Evolutionary conservation across 345 rosid species (phyloP).

Genomic region (Hibiscus mutabilis): DNA sequence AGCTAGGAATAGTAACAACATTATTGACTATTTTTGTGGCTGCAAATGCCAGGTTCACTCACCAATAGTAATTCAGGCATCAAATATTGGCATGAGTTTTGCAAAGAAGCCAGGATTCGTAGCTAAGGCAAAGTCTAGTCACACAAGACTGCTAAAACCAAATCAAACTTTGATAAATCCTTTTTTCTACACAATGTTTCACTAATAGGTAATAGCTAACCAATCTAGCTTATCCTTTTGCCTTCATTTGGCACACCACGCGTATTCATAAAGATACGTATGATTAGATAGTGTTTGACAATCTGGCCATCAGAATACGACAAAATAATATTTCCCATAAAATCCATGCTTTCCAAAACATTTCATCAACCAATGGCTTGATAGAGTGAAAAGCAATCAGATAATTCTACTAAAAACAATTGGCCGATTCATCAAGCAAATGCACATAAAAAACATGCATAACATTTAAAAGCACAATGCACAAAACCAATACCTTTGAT

Average conservation of each 20-base stretch:
- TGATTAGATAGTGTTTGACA: neutral
- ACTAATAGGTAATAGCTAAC: neutral
- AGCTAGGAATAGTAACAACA: neutral
- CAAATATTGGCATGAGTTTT: neutral
- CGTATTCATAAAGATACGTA: neutral
- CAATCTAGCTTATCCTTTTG: neutral
- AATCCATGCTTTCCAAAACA: neutral
- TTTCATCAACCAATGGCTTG: neutral
- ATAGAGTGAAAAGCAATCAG: neutral
- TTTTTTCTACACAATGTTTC: neutral
- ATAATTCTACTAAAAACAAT: neutral
- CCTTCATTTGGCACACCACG: neutral
- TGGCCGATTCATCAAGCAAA: neutral
- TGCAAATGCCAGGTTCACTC: neutral
- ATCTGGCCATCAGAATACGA: neutral
- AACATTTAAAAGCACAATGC: too few relatives aligned
- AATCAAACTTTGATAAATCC: neutral
- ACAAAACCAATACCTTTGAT: slow-evolving; percentile 17
- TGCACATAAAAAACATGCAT: neutral
- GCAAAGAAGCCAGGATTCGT: neutral
- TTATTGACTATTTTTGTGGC: neutral
- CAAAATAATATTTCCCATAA: too few relatives aligned
- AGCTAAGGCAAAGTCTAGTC: neutral
- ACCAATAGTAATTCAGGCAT: neutral
- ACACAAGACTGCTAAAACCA: neutral